phyloP scores from a whole-genome alignment of 75 land plant species.

The Cunninghamia lanceolata region DNA sequence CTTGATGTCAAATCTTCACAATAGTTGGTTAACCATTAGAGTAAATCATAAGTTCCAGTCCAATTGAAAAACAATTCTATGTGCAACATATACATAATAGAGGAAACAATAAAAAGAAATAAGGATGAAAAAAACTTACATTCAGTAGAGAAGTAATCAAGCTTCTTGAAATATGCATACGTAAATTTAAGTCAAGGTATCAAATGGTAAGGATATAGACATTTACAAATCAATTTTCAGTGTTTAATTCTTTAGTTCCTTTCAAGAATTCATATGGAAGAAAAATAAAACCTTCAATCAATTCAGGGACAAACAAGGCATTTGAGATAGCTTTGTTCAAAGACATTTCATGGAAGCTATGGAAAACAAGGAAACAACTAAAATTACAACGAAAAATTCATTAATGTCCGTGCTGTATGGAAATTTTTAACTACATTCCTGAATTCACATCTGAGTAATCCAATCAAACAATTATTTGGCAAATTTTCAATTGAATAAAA shows the following conservation, averaged over 20 bases:
- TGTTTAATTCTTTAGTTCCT: not conserved
- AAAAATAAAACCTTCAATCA: not conserved
- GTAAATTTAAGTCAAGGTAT: slow-evolving; percentile 68
- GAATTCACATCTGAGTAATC: not conserved
- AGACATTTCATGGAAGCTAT: not conserved
- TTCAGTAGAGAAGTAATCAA: slow-evolving; percentile 99
- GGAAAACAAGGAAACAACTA: not conserved
- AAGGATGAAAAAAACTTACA: slow-evolving; percentile 50
- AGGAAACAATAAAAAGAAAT: not conserved
- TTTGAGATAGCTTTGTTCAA: not conserved
- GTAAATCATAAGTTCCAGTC: not conserved
- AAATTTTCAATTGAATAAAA: not conserved
- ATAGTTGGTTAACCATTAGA: not conserved
- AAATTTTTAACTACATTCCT: not conserved
- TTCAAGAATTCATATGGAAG: not conserved
- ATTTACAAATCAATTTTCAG: not conserved
- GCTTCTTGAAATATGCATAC: slow-evolving; percentile 99
- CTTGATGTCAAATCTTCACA: slow-evolving; percentile 1
- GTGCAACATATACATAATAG: not conserved
- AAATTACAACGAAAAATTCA: not conserved
- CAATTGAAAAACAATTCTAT: not conserved
- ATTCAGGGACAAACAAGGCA: not conserved
- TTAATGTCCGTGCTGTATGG: not conserved
- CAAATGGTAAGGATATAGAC: not conserved
- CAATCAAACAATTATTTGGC: not conserved